phyloP scores from a whole-genome alignment of 2,329 filamentous ascomycete species.

The Lomentospora prolificans region DNA sequence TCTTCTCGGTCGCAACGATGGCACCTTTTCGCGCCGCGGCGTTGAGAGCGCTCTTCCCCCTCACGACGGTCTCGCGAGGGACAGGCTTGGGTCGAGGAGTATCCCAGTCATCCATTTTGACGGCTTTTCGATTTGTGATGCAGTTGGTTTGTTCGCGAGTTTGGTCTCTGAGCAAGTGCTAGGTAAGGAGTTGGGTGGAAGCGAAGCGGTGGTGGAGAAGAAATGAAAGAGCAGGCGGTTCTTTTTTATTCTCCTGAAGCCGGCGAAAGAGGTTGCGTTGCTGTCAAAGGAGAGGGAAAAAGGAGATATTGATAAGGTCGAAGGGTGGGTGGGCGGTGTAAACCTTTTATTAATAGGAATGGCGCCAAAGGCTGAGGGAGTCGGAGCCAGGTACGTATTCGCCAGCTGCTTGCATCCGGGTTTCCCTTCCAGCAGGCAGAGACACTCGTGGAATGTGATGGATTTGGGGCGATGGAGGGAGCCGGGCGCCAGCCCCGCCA shows the following conservation, averaged over 20 bases:
- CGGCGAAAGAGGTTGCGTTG: neutral
- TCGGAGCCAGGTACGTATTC: too few species aligned
- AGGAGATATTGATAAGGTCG: neutral
- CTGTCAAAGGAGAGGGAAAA: neutral
- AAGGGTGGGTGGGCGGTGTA: neutral
- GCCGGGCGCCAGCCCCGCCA: too few species aligned
- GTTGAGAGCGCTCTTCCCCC: conserved; percentile 75
- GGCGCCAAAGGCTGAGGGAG: neutral
- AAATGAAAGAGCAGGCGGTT: neutral
- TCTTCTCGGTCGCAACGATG: conserved; percentile 85
- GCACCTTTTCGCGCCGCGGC: conserved; percentile 75
- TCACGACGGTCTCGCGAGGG: conserved; percentile 78
- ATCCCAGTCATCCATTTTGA: conserved; percentile 75
- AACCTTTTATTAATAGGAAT: neutral
- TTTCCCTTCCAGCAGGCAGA: neutral
- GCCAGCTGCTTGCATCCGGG: neutral
- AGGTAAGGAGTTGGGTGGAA: conserved; percentile 2
- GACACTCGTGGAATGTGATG: conserved; percentile 7
- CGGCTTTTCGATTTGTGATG: conserved; percentile 22
- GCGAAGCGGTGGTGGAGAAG: neutral
- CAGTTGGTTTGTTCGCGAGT: conserved; percentile 14
- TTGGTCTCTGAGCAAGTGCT: conserved; percentile 8
- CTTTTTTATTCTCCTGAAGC: neutral
- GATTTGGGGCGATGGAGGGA: neutral
- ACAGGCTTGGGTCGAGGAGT: conserved; percentile 73